These are phyloP conservation scores for Penicillium sclerotigenum DNA, from an alignment of 2,329 filamentous ascomycete genomes.

Conservation along the genomic window DNA sequence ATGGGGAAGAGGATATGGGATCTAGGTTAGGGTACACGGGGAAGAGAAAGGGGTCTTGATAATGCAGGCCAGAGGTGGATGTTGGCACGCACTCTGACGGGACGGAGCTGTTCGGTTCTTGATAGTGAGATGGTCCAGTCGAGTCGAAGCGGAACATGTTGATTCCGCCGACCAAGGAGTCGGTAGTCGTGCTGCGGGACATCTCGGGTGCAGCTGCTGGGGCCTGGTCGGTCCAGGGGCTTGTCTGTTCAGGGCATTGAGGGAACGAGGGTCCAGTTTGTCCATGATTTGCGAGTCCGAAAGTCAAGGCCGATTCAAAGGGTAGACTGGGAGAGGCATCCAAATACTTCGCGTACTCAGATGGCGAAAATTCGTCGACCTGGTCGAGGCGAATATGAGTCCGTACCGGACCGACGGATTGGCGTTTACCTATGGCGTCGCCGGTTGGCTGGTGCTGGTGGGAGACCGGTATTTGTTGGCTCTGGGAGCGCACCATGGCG, in stretches of 20 bases:
- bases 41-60: conserved; percentile 16
- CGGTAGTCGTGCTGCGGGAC: conserved; percentile 46
- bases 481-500: conserved; percentile 40
- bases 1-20: conserved; percentile 27
- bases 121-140: conserved; percentile 28
- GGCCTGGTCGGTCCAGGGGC: conserved; percentile 25
- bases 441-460: conserved; percentile 27
- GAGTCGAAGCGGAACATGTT: conserved; percentile 47
- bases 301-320: conserved; percentile 22
- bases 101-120: conserved; percentile 22
- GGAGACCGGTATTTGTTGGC: conserved; percentile 36
- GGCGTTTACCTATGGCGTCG: conserved; percentile 29
- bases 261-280: conserved; percentile 11
- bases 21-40: conserved; percentile 30
- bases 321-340: conserved; percentile 30
- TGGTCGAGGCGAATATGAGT: conserved; percentile 32
- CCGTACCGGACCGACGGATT: conserved; percentile 31
- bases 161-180: conserved; percentile 44
- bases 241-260: conserved; percentile 15
- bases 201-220: conserved; percentile 39
- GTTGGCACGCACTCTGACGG: conserved; percentile 25
- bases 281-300: conserved; percentile 16
- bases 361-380: conserved; percentile 43
- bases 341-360: conserved; percentile 41
- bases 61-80: conserved; percentile 16